Conservation (phyloP, 2,329 filamentous ascomycete species). For the Xylariaceae sp. region DNA sequence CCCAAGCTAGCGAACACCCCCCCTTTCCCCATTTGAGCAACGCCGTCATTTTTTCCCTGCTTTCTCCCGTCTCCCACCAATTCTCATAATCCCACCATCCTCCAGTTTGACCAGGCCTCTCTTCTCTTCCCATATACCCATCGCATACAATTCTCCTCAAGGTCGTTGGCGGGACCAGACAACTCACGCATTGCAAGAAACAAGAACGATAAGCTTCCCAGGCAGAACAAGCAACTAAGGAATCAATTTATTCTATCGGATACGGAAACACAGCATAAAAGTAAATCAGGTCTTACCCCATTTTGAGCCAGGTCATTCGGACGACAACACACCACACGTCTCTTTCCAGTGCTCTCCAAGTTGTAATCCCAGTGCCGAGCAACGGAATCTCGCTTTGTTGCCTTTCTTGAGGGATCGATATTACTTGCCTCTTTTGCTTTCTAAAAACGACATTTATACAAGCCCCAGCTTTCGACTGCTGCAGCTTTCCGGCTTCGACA, state of each 20-base stretch:
- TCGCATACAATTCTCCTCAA: neutral
- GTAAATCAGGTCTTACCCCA: too few species aligned
- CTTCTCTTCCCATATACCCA: neutral
- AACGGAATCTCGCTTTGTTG: too few species aligned
- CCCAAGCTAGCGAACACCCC: slow-evolving; percentile 10
- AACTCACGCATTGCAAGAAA: too few species aligned
- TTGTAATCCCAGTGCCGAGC: too few species aligned
- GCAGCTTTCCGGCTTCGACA: neutral
- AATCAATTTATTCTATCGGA: too few species aligned
- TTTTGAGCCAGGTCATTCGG: too few species aligned
- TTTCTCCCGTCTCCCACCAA: slow-evolving; percentile 9
- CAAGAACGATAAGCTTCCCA: too few species aligned
- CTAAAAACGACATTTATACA: neutral
- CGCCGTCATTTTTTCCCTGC: slow-evolving; percentile 14
- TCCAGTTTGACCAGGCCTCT: neutral
- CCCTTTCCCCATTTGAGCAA: slow-evolving; percentile 11
- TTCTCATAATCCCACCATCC: slow-evolving; percentile 2
- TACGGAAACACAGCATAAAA: too few species aligned
- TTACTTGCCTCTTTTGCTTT: neutral
- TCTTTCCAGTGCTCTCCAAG: too few species aligned
- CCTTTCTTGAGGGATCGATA: neutral
- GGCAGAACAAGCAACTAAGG: too few species aligned
- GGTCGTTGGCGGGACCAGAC: too few species aligned
- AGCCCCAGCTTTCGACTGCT: neutral
- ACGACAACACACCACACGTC: too few species aligned